A percentile compares a stretch with the other conserved stretches of the same genome.
phyloP scores from a whole-genome alignment of 345 rosid genomes.

The Gossypium arboreum region DNA sequence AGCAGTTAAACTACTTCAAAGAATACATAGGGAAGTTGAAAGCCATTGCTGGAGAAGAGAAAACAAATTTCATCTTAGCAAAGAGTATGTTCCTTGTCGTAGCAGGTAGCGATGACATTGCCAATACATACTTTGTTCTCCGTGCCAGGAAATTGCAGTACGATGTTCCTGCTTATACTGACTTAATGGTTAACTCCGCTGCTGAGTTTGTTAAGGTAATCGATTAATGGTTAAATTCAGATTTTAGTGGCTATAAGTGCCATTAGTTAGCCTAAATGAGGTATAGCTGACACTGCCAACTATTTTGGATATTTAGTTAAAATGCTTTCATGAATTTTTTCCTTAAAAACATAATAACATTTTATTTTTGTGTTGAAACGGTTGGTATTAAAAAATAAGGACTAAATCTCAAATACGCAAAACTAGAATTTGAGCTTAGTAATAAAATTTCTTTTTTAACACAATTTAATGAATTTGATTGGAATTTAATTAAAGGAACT shows the following conservation, averaged over 20 bases:
- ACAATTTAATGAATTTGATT: neutral
- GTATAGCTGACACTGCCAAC: too few species aligned
- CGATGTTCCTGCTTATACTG: slow-evolving; percentile 35
- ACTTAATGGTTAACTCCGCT: slow-evolving; percentile 30
- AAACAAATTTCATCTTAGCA: slow-evolving; percentile 26
- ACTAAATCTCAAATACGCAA: too few species aligned
- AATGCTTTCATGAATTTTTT: too few species aligned
- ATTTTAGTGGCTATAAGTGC: neutral
- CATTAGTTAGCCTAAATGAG: too few species aligned
- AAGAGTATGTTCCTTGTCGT: slow-evolving; percentile 32
- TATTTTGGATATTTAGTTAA: too few species aligned
- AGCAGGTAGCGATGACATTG: slow-evolving; percentile 53
- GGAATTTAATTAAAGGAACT: slow-evolving; percentile 27
- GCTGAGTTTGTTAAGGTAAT: slow-evolving; percentile 36
- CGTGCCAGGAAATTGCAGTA: slow-evolving; percentile 28
- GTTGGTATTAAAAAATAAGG: too few species aligned
- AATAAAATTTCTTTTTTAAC: too few species aligned
- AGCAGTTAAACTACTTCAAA: slow-evolving; percentile 37
- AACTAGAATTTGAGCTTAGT: too few species aligned
- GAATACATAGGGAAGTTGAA: slow-evolving; percentile 41
- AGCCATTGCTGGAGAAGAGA: slow-evolving; percentile 33
- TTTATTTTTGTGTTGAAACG: too few species aligned
- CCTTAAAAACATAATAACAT: too few species aligned
- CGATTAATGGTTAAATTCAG: neutral
- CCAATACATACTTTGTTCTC: slow-evolving; percentile 36